phyloP scores from a whole-genome alignment of 2,329 filamentous ascomycete genomes.

The Xylaria sp. region DNA sequence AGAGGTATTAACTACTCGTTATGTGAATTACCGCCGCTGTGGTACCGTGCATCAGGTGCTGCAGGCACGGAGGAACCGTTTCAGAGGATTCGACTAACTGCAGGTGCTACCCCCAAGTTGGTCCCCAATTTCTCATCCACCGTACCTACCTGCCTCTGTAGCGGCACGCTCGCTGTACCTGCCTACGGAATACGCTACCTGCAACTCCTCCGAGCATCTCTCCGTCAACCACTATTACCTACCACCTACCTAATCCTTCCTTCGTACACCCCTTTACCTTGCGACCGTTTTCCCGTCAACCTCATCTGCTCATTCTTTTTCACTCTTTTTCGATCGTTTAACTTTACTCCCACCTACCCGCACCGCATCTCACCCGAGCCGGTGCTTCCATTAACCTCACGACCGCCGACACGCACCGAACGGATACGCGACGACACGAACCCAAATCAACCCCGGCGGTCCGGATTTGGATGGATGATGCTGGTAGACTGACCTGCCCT shows the following conservation, averaged over 20 bases:
- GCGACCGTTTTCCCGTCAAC: conserved; percentile 1
- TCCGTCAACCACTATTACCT: not conserved
- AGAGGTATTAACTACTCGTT: no score
- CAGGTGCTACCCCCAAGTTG: no score
- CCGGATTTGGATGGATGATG: conserved; percentile 26
- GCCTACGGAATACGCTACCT: not conserved
- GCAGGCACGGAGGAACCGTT: no score
- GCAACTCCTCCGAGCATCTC: conserved; percentile 1
- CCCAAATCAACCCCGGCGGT: conserved; percentile 10
- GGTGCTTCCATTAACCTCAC: no score
- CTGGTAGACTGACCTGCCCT: conserved; percentile 29
- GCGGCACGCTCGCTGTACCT: not conserved
- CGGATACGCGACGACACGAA: conserved; percentile 4
- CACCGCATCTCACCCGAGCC: no score
- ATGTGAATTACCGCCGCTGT: no score
- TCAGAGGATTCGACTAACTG: no score
- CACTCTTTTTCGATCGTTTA: not conserved
- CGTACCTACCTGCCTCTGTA: not conserved
- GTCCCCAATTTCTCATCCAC: no score
- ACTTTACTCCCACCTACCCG: not conserved
- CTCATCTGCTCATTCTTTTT: conserved; percentile 8
- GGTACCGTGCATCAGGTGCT: no score
- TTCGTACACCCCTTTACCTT: not conserved
- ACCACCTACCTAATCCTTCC: not conserved
- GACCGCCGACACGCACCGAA: no score